A percentile compares a stretch with the other conserved stretches of the same genome.
These are phyloP conservation scores for Solanum dulcamara DNA, from an alignment of 257 asterid genomes.

Conservation along the genomic window DNA sequence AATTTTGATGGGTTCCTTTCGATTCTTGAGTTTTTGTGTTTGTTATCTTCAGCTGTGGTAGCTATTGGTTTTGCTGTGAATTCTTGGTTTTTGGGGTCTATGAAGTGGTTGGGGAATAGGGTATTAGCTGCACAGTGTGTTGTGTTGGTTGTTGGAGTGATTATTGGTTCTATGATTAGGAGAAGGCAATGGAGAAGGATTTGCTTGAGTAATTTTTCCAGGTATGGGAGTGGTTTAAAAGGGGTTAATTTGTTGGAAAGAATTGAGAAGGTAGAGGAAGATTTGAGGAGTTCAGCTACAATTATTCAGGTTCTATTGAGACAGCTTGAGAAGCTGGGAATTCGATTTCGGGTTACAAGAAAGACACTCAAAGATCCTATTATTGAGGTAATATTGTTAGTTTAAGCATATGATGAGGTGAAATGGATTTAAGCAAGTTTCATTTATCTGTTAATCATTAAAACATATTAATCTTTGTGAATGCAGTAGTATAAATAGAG, in stretches of 20 bases:
- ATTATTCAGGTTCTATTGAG: constrained; percentile 56
- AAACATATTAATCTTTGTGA: neutral
- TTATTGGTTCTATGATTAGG: constrained; percentile 62
- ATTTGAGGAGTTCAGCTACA: constrained; percentile 43
- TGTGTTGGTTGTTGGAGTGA: constrained; percentile 41
- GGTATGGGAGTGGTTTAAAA: constrained; percentile 7
- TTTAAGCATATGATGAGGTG: neutral
- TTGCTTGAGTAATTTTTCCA: constrained; percentile 32
- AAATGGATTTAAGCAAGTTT: neutral
- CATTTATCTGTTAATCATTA: neutral
- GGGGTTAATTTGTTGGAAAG: constrained; percentile 52
- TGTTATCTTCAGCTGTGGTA: constrained; percentile 45
- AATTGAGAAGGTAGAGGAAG: constrained; percentile 78
- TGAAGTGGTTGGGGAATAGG: constrained; percentile 32
- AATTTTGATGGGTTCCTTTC: constrained; percentile 51
- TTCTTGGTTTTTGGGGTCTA: constrained; percentile 14
- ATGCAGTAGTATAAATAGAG: neutral
- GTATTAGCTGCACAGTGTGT: constrained; percentile 57
- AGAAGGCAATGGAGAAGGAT: constrained; percentile 80
- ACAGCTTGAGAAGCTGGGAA: constrained; percentile 82
- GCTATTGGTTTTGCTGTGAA: constrained; percentile 36
- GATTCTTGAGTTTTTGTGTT: constrained; percentile 48
- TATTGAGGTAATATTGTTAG: constrained; percentile 34
- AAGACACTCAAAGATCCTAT: constrained; percentile 73
- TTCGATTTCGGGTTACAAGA: constrained; percentile 57